Evolutionary conservation across 2,329 filamentous ascomycete genomes (phyloP), one percentile per base, ranked within the genome.

Genomic region (Sporothrix euskadiensis): DNA sequence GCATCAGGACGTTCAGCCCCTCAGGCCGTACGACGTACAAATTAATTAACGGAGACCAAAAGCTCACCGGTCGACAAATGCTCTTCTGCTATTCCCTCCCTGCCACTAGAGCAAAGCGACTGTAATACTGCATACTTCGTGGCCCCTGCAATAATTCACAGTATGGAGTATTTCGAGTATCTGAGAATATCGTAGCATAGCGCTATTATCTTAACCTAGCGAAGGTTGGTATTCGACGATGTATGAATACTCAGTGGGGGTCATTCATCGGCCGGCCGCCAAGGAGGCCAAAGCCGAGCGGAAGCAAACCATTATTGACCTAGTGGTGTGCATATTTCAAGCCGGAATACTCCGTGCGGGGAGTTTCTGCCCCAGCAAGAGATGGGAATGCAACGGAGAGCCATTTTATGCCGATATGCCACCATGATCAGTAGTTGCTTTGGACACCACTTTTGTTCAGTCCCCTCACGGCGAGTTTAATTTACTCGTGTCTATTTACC

Each of bases 231-330:
- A 30, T 56, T 22, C 52, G 52, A 56, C 22, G 4, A 39, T 61
- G 32, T 19, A 39, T 7, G 57, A 35, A 8, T 39, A 26, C 26
- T 26, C 26, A 26, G 26, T 26, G 39, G 57, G 32, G 30, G 57
- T 39, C 30, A 39, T 30, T 39, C 30, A 39, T 30, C 57, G 57
- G 57, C 57, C 57, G 35, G 57, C 7, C 57, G 57, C 57, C 57
- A 61, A 66, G 63, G 39, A 66, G 16, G 16, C 39, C 41, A 66
- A 66, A 47, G 63, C 44, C 63, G 63, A 66, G 44, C n/a, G 63
- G 26, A 66, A 49, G 41, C 22, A 66, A 49, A 49, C 39, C 39
- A 32, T 7, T 49, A 41, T 66, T 47, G 35, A 26, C 39, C 22
- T 47, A 30, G 22, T 32, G 59, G n/a, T 35, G 10, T 41, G 35